Conservation (phyloP, 768 basidiomycete genomes). For the Hebeloma cylindrosporum region DNA sequence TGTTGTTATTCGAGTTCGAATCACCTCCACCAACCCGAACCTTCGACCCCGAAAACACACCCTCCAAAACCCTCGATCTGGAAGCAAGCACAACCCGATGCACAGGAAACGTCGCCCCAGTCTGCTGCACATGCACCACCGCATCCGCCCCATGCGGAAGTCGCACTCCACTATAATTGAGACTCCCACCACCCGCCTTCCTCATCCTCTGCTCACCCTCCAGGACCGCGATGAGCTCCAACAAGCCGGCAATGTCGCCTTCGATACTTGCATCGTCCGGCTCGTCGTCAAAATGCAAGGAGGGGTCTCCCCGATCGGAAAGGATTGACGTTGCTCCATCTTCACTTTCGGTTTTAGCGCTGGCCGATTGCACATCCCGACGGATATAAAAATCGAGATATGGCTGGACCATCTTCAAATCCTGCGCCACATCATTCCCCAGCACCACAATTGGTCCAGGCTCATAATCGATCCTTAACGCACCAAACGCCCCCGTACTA, state of each 20-base stretch:
- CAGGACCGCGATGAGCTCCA: slow-evolving; percentile 35
- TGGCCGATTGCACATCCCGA: no score
- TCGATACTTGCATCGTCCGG: slow-evolving; percentile 37
- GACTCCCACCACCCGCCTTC: slow-evolving; percentile 16
- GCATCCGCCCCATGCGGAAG: slow-evolving; percentile 64
- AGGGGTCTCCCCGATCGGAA: no score
- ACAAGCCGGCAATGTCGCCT: slow-evolving; percentile 35
- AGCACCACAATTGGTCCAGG: slow-evolving; percentile 53
- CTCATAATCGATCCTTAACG: slow-evolving; percentile 71
- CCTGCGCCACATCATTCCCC: slow-evolving; percentile 61
- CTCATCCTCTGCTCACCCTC: slow-evolving; percentile 26
- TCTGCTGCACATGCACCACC: slow-evolving; percentile 43
- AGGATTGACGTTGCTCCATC: background rate
- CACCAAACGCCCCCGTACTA: slow-evolving; percentile 85
- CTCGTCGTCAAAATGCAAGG: slow-evolving; percentile 31
- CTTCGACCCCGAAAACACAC: slow-evolving; percentile 38
- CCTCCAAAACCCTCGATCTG: slow-evolving; percentile 49
- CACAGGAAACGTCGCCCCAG: slow-evolving; percentile 49
- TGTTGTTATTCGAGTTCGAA: slow-evolving; percentile 25
- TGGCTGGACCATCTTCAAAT: slow-evolving; percentile 67
- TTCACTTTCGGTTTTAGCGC: background rate
- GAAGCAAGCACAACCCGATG: slow-evolving; percentile 69
- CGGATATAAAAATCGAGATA: slow-evolving; percentile 39
- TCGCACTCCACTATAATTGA: slow-evolving; percentile 18
- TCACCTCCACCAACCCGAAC: slow-evolving; percentile 32